Conservation (phyloP, 148 eudicot genomes). For the Persicaria maculosa region DNA sequence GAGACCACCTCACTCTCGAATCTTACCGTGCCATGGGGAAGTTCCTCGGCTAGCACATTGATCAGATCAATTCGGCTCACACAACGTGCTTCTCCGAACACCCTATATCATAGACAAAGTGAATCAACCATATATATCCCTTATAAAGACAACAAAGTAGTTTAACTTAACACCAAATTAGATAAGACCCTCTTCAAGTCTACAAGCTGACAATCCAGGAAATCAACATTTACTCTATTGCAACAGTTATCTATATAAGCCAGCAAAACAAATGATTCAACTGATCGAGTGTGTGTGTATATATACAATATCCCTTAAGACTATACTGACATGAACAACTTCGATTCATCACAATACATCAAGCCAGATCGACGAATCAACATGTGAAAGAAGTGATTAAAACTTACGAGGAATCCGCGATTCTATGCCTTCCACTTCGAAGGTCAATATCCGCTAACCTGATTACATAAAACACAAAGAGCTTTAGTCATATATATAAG, state of each 20-base stretch:
- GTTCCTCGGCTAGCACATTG: constrained; percentile 34
- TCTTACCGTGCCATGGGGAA: constrained; percentile 33
- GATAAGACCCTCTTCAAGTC: too few species aligned
- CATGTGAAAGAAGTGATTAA: not conserved
- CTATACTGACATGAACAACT: too few species aligned
- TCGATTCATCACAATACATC: too few species aligned
- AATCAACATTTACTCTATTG: too few species aligned
- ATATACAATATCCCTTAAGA: too few species aligned
- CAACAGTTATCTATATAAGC: too few species aligned
- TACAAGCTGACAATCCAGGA: too few species aligned
- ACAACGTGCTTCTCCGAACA: constrained; percentile 32
- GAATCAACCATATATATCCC: not conserved
- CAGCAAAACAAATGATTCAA: too few species aligned
- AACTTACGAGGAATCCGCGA: constrained; percentile 4
- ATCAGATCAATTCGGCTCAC: constrained; percentile 40
- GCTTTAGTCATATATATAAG: not conserved
- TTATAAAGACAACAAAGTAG: too few species aligned
- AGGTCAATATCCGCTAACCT: constrained; percentile 8
- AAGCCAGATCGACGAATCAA: not conserved
- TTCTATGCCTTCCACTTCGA: not conserved
- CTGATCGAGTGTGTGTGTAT: too few species aligned
- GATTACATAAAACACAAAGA: not conserved
- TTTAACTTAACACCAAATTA: too few species aligned
- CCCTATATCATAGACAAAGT: constrained; percentile 1
- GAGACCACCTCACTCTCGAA: constrained; percentile 37